Evolutionary conservation across 495 filamentous ascomycete genomes (phyloP), one percentile per base, ranked within the genome.

Genomic region (Rhypophila decipiens): DNA sequence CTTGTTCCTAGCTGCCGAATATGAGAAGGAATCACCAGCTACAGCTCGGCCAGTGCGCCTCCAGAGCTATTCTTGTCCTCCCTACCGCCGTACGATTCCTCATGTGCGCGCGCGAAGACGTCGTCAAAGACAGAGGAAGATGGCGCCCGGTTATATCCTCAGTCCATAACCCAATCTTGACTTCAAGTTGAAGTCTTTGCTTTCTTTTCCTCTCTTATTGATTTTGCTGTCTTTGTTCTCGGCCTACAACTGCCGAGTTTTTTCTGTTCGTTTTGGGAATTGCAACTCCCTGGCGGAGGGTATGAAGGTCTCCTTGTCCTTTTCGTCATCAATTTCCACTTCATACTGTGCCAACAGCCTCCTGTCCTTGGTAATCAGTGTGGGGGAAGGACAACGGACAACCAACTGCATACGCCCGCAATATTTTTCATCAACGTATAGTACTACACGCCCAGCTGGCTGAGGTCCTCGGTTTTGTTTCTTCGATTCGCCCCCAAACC

Each of bases 101-200:
- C 13, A 31, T 31, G 29, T 24, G 15, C 39, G 39, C 39, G 39
- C 39, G 39, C 39, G 39, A 42, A 42, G 29, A 20, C 20, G 39
- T 13, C 21, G 39, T 20, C 13, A 12, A 42, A 11, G 9, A 12
- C 9, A 27, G n/a, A 39, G 37, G 13, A 23, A 23, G 2, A 23
- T 23, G 11, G 39, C 39, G 39, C 39, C 39, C 17, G 39, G 39
- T 20, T 42, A 42, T 42, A 39, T 39, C 20, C 39, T n/a, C 3
- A 42, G 39, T 23, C 12, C 39, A 24, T 42, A 23, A 13, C 21
- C 19, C 20, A n/a, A n/a, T n/a, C 21, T n/a, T 12, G 3, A 20
- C 7, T 9, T 5, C 11, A 27, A 23, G 19, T 42, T 12, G 24
- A 5, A 24, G 12, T 13, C 5, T 24, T 13, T 12, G 8, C 22